These are phyloP conservation scores for Knoxdaviesia proteae DNA, from an alignment of 2,329 filamentous ascomycete genomes.

Conservation along the genomic window DNA sequence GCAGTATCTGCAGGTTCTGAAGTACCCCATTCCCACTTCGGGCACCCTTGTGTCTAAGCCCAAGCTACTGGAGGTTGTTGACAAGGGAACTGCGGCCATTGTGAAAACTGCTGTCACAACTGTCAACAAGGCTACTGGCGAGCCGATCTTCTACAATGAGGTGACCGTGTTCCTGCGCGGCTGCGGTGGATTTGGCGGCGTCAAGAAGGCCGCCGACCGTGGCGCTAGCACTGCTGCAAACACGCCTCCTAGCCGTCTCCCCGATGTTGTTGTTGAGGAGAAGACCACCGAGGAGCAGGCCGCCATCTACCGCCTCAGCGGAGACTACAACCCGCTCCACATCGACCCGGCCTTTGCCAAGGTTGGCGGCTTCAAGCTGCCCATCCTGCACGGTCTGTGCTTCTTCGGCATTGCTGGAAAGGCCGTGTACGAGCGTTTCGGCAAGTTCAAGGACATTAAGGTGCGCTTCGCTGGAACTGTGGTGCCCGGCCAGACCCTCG, in stretches of 20 bases:
- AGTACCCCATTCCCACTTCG: slow-evolving; percentile 76
- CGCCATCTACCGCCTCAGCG: slow-evolving; percentile 77
- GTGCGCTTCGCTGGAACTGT: slow-evolving; percentile 77
- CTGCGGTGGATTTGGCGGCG: slow-evolving; percentile 74
- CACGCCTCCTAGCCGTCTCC: slow-evolving; percentile 51
- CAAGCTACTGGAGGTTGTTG: slow-evolving; percentile 78
- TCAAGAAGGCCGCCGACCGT: slow-evolving; percentile 54
- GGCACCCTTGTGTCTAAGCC: slow-evolving; percentile 56
- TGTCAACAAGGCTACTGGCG: slow-evolving; percentile 63
- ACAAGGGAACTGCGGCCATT: slow-evolving; percentile 82
- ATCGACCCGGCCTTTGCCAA: slow-evolving; percentile 89
- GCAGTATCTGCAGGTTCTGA: slow-evolving; percentile 88
- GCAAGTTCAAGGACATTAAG: slow-evolving; percentile 76
- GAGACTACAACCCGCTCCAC: slow-evolving; percentile 91
- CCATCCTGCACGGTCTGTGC: slow-evolving; percentile 93
- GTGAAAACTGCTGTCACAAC: slow-evolving; percentile 66
- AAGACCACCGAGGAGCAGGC: slow-evolving; percentile 81
- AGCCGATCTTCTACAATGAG: slow-evolving; percentile 95
- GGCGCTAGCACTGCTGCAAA: slow-evolving; percentile 65
- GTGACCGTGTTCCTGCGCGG: slow-evolving; percentile 81
- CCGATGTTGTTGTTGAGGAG: slow-evolving; percentile 70
- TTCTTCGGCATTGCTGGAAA: slow-evolving; percentile 83
- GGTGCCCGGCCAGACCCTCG: slow-evolving; percentile 68
- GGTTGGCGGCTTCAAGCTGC: slow-evolving; percentile 81
- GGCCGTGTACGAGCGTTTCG: slow-evolving; percentile 70